Base-by-base conservation (phyloP, 164 flowering plant species). In the Saururus chinensis region DNA sequence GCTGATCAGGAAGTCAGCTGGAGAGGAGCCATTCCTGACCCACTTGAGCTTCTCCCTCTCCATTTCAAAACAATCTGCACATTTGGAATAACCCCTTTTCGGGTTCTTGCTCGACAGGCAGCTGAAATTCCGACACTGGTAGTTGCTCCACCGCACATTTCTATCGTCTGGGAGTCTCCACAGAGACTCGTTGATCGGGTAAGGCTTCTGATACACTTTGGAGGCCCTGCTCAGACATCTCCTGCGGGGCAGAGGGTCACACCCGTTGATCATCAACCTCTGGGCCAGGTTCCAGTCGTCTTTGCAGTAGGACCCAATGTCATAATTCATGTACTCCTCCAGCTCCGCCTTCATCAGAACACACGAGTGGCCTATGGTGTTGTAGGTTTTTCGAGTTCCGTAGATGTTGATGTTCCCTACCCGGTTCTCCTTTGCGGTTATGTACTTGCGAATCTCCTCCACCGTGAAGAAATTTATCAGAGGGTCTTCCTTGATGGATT, bases 261-360 rank as follows among this genome's bases (percentile, higher is more conserved):
- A 90, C 11, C 97, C 99, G n/a, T 68, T 71, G 40, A 88, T 68
- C 96, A 88, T 82, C 21, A 93, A 89, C 74, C 78, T 85, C 78
- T 90, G 96, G 7, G 87, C 97, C 16, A 83, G 41, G 54, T 71
- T 76, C 96, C 97, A 93, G 60, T 93, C 96, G 70, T 93, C 96
- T 42, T 85, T 85, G 65, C 99, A 93, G 59, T 75, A 88, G n/a
- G 90, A 82, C 2, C 92, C 96, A 56, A 93, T 78, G 40, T 90
- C 97, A 65, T 93, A 90, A 52, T 84, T 83, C 97, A 93, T 90
- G 73, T 86, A 93, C 67, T 82, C 84, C 66, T 93, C 89, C 64
- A 89, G 49, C 21, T 93, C 95, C 57, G 82, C 82, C 79, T 80
- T 86, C 85, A 80, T 73, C 55, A 79, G 56, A 10, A 85, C 89